Evolutionary conservation across 78 protist genomes (phyloP).

Genomic region (Cavenderia fasciculata): DNA sequence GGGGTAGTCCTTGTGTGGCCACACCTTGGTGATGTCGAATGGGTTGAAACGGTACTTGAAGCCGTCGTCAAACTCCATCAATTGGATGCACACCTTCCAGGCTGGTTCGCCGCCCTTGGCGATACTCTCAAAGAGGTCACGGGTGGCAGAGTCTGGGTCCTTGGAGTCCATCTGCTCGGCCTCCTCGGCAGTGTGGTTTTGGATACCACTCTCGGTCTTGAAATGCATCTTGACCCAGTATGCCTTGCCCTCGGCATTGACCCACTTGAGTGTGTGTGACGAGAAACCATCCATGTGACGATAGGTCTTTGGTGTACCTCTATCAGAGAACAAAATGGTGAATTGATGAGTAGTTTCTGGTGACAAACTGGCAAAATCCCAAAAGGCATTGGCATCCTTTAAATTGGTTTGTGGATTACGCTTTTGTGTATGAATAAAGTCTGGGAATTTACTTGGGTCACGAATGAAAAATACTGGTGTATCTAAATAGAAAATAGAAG

Average conservation of each 20-base stretch:
- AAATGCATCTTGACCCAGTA: slow-evolving; percentile 86
- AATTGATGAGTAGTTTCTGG: slow-evolving; percentile 91
- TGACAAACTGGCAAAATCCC: slow-evolving; percentile 85
- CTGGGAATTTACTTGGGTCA: slow-evolving; percentile 83
- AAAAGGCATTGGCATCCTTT: slow-evolving; percentile 76
- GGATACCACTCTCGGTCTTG: slow-evolving; percentile 76
- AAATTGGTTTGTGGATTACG: slow-evolving; percentile 85
- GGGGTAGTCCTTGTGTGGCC: slow-evolving; percentile 89
- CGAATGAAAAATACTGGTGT: slow-evolving; percentile 91
- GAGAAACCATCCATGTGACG: slow-evolving; percentile 89
- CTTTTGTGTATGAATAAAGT: slow-evolving; percentile 91
- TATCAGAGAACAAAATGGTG: slow-evolving; percentile 77
- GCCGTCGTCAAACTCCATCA: slow-evolving; percentile 85
- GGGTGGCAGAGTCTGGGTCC: slow-evolving; percentile 84
- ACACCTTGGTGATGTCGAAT: slow-evolving; percentile 91
- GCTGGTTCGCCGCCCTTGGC: slow-evolving; percentile 84
- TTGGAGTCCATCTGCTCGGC: slow-evolving; percentile 72
- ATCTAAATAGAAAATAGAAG: neutral
- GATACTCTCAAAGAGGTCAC: slow-evolving; percentile 86
- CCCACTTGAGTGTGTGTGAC: slow-evolving; percentile 83
- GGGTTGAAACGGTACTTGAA: slow-evolving; percentile 76
- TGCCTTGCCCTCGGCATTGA: slow-evolving; percentile 73
- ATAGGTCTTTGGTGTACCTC: slow-evolving; percentile 86
- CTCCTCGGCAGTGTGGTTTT: slow-evolving; percentile 76
- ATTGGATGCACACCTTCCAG: slow-evolving; percentile 84